Conservation (phyloP, 805 yeast species). For the Wickerhamiella vanderwaltii region DNA sequence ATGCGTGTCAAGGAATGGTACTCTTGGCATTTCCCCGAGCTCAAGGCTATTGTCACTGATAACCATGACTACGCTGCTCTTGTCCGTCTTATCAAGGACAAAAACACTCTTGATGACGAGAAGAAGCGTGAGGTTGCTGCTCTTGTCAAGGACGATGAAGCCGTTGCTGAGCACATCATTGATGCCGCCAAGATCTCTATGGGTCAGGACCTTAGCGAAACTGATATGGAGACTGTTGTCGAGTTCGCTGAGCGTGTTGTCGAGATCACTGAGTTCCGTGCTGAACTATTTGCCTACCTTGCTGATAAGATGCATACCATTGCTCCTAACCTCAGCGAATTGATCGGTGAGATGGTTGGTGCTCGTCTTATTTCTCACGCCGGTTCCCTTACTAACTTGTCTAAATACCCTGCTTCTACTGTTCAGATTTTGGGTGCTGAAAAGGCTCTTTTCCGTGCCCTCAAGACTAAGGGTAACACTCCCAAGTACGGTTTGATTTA, state of each 20-base stretch:
- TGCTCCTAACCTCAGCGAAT: slow-evolving; percentile 92
- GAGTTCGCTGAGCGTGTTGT: slow-evolving; percentile 91
- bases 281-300: slow-evolving; percentile 69
- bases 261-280: slow-evolving; percentile 81
- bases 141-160: slow-evolving; percentile 82
- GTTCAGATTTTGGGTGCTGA: slow-evolving; percentile 97
- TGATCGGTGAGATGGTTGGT: slow-evolving; percentile 98
- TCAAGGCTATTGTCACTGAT: slow-evolving; percentile 82
- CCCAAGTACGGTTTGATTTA: slow-evolving; percentile 93
- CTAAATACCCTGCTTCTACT: slow-evolving; percentile 98
- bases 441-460: slow-evolving; percentile 90
- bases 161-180: slow-evolving; percentile 77
- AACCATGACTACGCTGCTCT: slow-evolving; percentile 77
- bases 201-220: slow-evolving; percentile 97
- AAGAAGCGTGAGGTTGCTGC: slow-evolving; percentile 80
- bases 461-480: slow-evolving; percentile 92
- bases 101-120: slow-evolving; percentile 47
- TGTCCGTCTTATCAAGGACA: slow-evolving; percentile 73
- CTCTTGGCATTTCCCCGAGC: slow-evolving; percentile 98
- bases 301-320: slow-evolving; percentile 94
- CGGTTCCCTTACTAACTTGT: slow-evolving; percentile 89
- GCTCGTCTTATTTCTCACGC: slow-evolving; percentile 97
- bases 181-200: slow-evolving; percentile 94
- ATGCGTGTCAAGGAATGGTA: slow-evolving; percentile 98
- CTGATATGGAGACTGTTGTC: slow-evolving; percentile 82